phyloP scores from a whole-genome alignment of 2,329 filamentous ascomycete genomes.

The Coniella vitis region DNA sequence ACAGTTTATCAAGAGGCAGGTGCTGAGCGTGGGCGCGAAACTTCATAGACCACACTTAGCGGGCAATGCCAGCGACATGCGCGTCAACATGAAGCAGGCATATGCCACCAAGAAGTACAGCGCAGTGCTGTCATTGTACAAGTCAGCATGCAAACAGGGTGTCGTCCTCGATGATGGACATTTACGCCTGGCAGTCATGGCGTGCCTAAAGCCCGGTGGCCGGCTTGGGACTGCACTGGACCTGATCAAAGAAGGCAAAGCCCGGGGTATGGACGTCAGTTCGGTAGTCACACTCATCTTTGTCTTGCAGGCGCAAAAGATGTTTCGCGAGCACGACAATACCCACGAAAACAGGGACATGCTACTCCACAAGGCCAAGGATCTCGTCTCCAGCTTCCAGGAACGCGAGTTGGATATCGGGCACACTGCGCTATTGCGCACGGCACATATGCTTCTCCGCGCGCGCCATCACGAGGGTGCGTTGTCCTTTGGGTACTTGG shows the following conservation, averaged over 20 bases:
- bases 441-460: conserved; percentile 23
- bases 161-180: conserved; percentile 33
- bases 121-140: conserved; percentile 29
- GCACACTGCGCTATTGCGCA: conserved; percentile 24
- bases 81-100: conserved; percentile 13
- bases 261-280: conserved; percentile 35
- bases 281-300: conserved; percentile 34
- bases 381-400: conserved; percentile 20
- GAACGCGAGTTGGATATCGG: conserved; percentile 19
- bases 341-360: conserved; percentile 15
- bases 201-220: conserved; percentile 28
- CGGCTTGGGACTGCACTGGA: conserved; percentile 27
- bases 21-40: conserved; percentile 4
- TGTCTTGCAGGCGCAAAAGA: conserved; percentile 28
- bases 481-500: conserved; percentile 22
- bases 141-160: conserved; percentile 26
- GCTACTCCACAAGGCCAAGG: conserved; percentile 17
- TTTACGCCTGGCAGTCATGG: conserved; percentile 41
- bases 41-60: conserved; percentile 1
- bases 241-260: conserved; percentile 34
- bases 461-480: conserved; percentile 24
- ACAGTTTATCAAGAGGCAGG: conserved; percentile 3
- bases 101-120: conserved; percentile 3
- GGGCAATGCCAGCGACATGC: conserved; percentile 3
- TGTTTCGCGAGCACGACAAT: conserved; percentile 20